Percentiles rank a stretch among this genome's conserved stretches.
Conservation (phyloP, 2,329 filamentous ascomycete genomes). For the Lasiodiplodia gonubiensis region DNA sequence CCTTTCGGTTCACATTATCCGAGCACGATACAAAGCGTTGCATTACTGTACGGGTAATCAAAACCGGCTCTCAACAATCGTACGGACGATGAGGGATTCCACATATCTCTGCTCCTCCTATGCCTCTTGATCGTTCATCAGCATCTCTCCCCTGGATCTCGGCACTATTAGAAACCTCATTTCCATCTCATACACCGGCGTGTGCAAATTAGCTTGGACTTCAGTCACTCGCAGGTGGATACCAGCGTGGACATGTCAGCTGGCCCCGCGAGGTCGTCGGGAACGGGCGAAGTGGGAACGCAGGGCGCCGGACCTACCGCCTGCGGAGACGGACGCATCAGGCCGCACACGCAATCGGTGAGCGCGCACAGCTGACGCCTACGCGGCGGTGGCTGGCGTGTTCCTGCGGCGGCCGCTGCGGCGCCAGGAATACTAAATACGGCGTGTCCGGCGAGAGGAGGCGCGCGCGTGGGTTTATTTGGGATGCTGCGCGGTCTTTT, state of each 20-base stretch:
- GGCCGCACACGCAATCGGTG: constrained; percentile 15
- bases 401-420: neutral
- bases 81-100: too few relatives aligned
- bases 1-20: too few relatives aligned
- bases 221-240: neutral
- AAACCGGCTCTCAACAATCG: too few relatives aligned
- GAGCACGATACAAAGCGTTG: too few relatives aligned
- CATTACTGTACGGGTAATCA: too few relatives aligned
- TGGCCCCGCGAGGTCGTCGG: constrained; percentile 4
- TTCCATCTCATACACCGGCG: neutral
- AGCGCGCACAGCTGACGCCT: constrained; percentile 14
- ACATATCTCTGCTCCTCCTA: neutral
- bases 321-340: neutral
- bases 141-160: too few relatives aligned
- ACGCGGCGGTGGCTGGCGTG: constrained; percentile 23
- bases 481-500: constrained; percentile 1
- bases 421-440: neutral
- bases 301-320: neutral
- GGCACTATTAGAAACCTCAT: too few relatives aligned
- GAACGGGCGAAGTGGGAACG: neutral
- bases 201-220: neutral
- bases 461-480: neutral
- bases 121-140: neutral
- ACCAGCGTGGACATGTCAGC: constrained; percentile 5
- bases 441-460: neutral